Percentiles rank a stretch among this genome's conserved stretches.
These are phyloP conservation scores for Musa balbisiana DNA, from an alignment of 202 grass and related monocot species.

Conservation along the genomic window DNA sequence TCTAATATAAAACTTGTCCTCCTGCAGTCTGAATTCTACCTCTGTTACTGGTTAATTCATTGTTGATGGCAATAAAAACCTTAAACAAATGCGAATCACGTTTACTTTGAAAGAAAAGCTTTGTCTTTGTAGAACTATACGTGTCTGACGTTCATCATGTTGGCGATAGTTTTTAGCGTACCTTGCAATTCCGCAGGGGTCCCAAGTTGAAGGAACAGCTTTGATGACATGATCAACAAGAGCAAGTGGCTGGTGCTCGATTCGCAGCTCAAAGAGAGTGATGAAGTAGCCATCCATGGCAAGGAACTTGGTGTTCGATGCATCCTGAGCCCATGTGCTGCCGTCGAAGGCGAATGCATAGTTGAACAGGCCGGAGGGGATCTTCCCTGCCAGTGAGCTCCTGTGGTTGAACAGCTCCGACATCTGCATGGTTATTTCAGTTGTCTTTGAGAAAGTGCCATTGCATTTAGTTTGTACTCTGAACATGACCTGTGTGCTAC, in stretches of 20 bases:
- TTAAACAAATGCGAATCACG: no score
- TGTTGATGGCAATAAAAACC: no score
- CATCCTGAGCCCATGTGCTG: constrained; percentile 62
- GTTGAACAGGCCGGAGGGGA: constrained; percentile 87
- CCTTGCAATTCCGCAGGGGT: constrained; percentile 60
- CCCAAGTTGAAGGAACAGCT: constrained; percentile 57
- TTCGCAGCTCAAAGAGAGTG: constrained; percentile 76
- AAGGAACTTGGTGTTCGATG: constrained; percentile 53
- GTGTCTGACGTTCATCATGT: no score
- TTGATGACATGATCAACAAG: constrained; percentile 43
- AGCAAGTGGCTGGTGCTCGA: constrained; percentile 39
- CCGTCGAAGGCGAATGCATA: constrained; percentile 67
- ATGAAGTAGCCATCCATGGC: constrained; percentile 92
- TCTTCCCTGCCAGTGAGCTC: constrained; percentile 57
- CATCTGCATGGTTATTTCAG: constrained; percentile 47
- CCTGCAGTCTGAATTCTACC: no score
- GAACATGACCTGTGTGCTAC: no score
- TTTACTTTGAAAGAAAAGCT: no score
- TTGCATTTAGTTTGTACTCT: no score
- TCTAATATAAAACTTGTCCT: not conserved
- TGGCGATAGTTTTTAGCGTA: constrained; percentile 3
- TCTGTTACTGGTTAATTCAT: no score
- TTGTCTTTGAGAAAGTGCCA: no score
- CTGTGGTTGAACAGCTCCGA: constrained; percentile 84
- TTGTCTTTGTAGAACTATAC: no score